phyloP scores from a whole-genome alignment of 768 basidiomycete species.

The Kwoniella sp. region DNA sequence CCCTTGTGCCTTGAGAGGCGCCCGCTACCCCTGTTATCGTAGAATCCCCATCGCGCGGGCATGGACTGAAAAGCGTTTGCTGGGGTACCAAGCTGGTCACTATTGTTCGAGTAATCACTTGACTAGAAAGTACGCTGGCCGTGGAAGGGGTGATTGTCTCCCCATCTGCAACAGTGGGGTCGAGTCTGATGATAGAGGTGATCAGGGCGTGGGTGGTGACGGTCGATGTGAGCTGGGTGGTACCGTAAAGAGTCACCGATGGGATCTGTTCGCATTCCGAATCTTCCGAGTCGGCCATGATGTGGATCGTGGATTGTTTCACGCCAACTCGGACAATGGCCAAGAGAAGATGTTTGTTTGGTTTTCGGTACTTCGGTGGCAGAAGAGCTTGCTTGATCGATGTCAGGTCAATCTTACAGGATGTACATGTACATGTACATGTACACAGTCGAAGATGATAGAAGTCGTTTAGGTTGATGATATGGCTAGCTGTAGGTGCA shows the following conservation, averaged over 20 bases:
- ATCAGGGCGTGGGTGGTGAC: slow-evolving; percentile 10
- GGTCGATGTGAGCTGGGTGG: slow-evolving; percentile 26
- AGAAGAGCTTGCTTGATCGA: too few relatives aligned
- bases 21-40: neutral
- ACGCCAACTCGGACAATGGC: neutral
- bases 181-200: slow-evolving; percentile 3
- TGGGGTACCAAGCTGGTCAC: slow-evolving; percentile 31
- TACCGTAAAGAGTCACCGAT: slow-evolving; percentile 34
- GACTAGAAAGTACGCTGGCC: slow-evolving; percentile 4
- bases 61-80: slow-evolving; percentile 35
- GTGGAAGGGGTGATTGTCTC: slow-evolving; percentile 1
- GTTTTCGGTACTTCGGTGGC: too few relatives aligned
- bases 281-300: slow-evolving; percentile 5
- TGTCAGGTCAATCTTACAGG: too few relatives aligned
- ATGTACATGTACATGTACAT: too few relatives aligned
- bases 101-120: slow-evolving; percentile 2
- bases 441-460: too few relatives aligned
- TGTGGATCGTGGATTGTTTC: neutral
- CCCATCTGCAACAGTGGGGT: neutral
- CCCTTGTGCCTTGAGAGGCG: neutral
- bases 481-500: too few relatives aligned
- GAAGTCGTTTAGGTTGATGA: too few relatives aligned
- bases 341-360: too few relatives aligned
- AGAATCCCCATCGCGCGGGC: slow-evolving; percentile 2
- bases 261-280: slow-evolving; percentile 22